These are phyloP conservation scores for Thuidium tamariscinum DNA, from an alignment of 225 moss, liverwort and hornwort species.

Conservation along the genomic window DNA sequence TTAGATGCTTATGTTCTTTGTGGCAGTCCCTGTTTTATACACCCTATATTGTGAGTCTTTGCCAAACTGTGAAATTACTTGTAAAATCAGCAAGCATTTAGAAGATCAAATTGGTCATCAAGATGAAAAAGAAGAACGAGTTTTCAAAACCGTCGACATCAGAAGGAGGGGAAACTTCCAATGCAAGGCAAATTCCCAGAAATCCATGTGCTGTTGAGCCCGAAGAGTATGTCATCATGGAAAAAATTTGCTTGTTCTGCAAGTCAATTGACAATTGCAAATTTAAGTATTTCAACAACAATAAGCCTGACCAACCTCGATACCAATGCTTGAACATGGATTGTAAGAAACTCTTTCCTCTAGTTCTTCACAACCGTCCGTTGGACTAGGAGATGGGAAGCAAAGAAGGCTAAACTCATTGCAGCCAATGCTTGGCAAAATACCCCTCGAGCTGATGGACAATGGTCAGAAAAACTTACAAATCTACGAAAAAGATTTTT, in stretches of 20 bases:
- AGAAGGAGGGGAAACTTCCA: rapidly evolving
- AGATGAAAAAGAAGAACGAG: no score
- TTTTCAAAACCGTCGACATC: background rate
- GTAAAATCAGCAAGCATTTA: no score
- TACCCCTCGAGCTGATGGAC: no score
- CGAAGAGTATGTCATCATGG: rapidly evolving
- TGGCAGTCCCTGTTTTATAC: no score
- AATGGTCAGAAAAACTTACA: no score
- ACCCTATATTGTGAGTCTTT: background rate
- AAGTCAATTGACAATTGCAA: background rate
- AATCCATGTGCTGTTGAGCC: background rate
- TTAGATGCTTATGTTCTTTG: background rate
- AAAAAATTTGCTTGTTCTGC: background rate
- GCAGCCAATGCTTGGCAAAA: no score
- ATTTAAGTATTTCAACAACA: background rate
- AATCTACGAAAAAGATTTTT: no score
- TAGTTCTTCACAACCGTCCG: background rate
- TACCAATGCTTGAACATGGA: background rate
- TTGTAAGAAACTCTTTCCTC: background rate
- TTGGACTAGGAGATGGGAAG: no score
- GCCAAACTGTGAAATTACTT: background rate
- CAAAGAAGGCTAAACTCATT: no score
- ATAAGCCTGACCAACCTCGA: background rate
- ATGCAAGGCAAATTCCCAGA: background rate
- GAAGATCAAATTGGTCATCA: no score